These are phyloP conservation scores for Albizia julibrissin DNA, from an alignment of 306 rosid species.

Conservation along the genomic window DNA sequence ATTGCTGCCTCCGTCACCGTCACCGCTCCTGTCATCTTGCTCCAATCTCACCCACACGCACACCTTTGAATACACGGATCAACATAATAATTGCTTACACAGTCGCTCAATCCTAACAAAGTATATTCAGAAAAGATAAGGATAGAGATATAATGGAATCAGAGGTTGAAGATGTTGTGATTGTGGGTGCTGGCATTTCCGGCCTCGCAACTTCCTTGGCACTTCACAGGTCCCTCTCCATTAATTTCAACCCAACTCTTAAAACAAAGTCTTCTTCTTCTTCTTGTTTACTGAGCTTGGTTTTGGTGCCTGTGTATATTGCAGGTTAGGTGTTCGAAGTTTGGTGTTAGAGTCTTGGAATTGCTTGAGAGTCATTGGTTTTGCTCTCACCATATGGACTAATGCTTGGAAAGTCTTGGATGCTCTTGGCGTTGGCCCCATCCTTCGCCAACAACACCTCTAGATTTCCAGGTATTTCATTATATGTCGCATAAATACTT, in stretches of 20 bases:
- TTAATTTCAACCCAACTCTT: not conserved
- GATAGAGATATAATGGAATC: conserved; percentile 32
- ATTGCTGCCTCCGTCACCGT: not conserved
- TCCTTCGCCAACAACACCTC: conserved; percentile 55
- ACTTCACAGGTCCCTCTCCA: conserved; percentile 45
- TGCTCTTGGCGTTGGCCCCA: conserved; percentile 56
- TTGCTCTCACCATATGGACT: conserved; percentile 56
- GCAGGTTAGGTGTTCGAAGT: conserved; percentile 64
- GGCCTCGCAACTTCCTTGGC: conserved; percentile 75
- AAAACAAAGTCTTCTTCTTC: not conserved
- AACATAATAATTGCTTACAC: not conserved
- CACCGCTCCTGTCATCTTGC: not conserved
- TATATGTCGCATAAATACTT: not conserved
- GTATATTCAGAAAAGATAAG: not conserved
- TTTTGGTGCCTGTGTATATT: not conserved
- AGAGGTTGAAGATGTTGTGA: conserved; percentile 53
- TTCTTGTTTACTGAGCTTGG: not conserved
- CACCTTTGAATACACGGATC: not conserved
- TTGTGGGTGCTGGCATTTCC: conserved; percentile 85
- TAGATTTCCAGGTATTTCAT: conserved; percentile 48
- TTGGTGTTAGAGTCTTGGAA: conserved; percentile 69
- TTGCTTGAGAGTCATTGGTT: conserved; percentile 61
- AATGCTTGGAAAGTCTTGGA: conserved; percentile 89
- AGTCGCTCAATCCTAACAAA: not conserved
- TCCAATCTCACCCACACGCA: not conserved